Evolutionary conservation across 805 yeast species (phyloP), one percentile per base, ranked within the genome.

Genomic region (Pichia rugopelliculosa): DNA sequence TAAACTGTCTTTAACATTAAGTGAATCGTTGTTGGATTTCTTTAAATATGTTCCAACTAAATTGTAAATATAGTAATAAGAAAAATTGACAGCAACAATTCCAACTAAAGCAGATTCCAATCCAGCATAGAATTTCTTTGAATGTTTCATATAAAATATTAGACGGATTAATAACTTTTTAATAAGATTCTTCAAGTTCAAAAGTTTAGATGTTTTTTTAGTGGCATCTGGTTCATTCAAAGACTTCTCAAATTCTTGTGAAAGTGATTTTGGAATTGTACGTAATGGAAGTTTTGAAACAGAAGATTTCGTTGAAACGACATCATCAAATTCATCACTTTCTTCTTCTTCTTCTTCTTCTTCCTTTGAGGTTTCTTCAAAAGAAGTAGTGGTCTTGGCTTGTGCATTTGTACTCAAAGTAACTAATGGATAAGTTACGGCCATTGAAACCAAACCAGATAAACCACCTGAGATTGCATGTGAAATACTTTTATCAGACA

Each of bases 381-480:
- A 23, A 21, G 18, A 2, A 20, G 27, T 13, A 3, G 20, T 36
- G 4, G 45, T 46, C 26, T 71, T 74, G n/a, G 91, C 84, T 62
- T 90, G 98, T 4, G 96, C 95, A 45, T 87, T 76, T 0, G 96
- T 89, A 2, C 95, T 84, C 48, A 89, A 68, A 1, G 95, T 85
- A 50, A 87, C 88, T 56, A 90, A 70, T 1, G 98, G 98, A 61
- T 90, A 90, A 0, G 97, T 90, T 36, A 88, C 80, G 0, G 83
- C 76, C 83, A 88, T 84, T 3, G 96, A 78, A 25, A 87, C 74
- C 21, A 91, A 89, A 13, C 97, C 97, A 24, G 96, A 96, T 7
- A 90, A 83, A 33, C 96, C 96, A 11, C 97, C 98, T 6, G 96
- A 85, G 11, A 90, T 65, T n/a, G 96, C 96, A 61, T 90, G 96